Percentiles rank a stretch among this genome's conserved stretches.
phyloP scores from a whole-genome alignment of 495 filamentous ascomycete species.

The Glutinoglossum americanum region DNA sequence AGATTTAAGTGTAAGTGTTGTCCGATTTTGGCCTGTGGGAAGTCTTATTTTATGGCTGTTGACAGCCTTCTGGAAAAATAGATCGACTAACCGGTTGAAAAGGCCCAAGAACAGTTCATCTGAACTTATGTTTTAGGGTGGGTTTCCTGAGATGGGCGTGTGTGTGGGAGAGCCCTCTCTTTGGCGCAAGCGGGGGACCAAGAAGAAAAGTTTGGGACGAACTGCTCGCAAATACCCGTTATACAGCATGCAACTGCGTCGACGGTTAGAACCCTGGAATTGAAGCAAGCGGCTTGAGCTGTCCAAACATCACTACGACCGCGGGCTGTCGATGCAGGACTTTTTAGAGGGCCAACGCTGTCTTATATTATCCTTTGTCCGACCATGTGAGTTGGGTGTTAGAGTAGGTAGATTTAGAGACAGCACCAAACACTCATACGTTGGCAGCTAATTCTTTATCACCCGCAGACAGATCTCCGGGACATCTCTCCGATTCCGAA shows the following conservation, averaged over 20 bases:
- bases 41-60: conserved; percentile 1
- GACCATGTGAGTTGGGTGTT: background rate
- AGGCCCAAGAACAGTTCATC: conserved; percentile 3
- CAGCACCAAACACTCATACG: background rate
- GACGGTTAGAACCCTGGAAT: background rate
- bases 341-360: background rate
- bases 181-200: conserved; percentile 3
- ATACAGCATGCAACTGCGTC: background rate
- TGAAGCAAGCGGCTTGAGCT: background rate
- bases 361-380: background rate
- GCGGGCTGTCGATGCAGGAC: background rate
- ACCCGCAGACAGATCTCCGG: background rate
- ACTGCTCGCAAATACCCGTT: conserved; percentile 13
- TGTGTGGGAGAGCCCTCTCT: conserved; percentile 3
- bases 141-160: conserved; percentile 3
- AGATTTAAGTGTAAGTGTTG: background rate
- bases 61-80: conserved; percentile 8
- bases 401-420: background rate
- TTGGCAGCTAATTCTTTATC: background rate
- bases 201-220: conserved; percentile 7
- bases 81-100: conserved; percentile 1
- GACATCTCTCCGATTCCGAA: background rate
- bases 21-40: conserved; percentile 5
- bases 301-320: background rate
- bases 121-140: conserved; percentile 4